Conservation (phyloP, 2,329 filamentous ascomycete genomes). For the Penicillium sp. region DNA sequence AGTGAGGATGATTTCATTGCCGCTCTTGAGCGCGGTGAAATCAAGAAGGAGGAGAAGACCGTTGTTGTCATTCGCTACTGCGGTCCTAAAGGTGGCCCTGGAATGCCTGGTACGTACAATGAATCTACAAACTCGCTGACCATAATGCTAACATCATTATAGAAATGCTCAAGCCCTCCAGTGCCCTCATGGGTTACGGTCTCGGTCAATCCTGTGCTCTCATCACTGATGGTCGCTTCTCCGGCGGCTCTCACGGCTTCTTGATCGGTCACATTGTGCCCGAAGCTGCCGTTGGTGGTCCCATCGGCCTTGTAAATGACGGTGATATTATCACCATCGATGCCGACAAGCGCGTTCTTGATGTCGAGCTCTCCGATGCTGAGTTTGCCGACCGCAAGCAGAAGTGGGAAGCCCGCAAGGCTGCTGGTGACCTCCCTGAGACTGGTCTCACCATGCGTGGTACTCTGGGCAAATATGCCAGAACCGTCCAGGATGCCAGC, state of each 20-base stretch:
- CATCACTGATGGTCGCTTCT: conserved; percentile 75
- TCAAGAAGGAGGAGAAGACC: conserved; percentile 67
- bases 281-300: conserved; percentile 77
- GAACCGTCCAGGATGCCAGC: conserved; percentile 40
- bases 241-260: conserved; percentile 77
- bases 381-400: conserved; percentile 53
- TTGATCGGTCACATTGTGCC: conserved; percentile 87
- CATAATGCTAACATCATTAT: conserved; percentile 48
- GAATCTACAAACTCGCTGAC: background rate
- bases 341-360: conserved; percentile 61
- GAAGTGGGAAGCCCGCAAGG: conserved; percentile 49
- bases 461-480: conserved; percentile 63
- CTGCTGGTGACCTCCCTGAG: conserved; percentile 33
- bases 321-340: conserved; percentile 81
- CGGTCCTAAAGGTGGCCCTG: conserved; percentile 63
- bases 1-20: conserved; percentile 60
- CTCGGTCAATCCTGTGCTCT: conserved; percentile 61
- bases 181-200: conserved; percentile 65
- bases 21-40: conserved; percentile 57
- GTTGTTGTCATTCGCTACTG: conserved; percentile 69
- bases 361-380: conserved; percentile 56
- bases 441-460: conserved; percentile 54
- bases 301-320: conserved; percentile 69
- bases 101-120: conserved; percentile 48
- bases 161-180: conserved; percentile 65